Conservation (phyloP, 2,329 filamentous ascomycete species). For the Tolypocladium guangdongense region DNA sequence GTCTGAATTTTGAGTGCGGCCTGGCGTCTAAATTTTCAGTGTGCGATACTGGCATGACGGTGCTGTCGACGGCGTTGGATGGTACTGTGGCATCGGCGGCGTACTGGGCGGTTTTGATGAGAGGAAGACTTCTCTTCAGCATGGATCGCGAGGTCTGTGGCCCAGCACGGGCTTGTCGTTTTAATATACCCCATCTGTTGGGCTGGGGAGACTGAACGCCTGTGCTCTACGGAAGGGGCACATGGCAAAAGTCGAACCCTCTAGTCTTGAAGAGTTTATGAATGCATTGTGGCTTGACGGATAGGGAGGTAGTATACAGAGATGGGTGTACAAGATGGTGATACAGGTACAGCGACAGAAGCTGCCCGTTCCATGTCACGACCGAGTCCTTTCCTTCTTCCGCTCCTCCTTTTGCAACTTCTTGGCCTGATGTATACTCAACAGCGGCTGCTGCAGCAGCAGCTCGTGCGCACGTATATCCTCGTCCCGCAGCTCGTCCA, state of each 20-base stretch:
- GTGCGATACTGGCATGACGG: conserved; percentile 4
- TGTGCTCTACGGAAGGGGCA: not conserved
- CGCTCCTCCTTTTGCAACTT: conserved; percentile 53
- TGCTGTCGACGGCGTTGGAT: conserved; percentile 3
- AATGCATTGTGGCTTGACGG: not conserved
- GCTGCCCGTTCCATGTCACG: not conserved
- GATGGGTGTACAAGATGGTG: not conserved
- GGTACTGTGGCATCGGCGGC: conserved; percentile 3
- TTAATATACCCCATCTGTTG: conserved; percentile 9
- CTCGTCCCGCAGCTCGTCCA: conserved; percentile 63
- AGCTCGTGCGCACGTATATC: conserved; percentile 39
- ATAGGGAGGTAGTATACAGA: not conserved
- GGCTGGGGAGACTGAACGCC: not conserved
- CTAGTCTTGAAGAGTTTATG: not conserved
- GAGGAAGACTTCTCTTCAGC: not conserved
- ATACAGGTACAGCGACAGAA: not conserved
- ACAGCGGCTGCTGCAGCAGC: conserved; percentile 31
- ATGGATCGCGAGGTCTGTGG: not conserved
- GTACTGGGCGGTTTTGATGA: not conserved
- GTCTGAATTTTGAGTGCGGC: conserved; percentile 3
- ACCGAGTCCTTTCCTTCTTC: conserved; percentile 28
- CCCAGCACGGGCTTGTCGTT: not conserved
- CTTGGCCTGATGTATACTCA: conserved; percentile 59
- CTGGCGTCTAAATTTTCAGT: conserved; percentile 4
- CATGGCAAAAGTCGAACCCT: not conserved